These are phyloP conservation scores for Neocallimastix lanati DNA, from an alignment of 192 early-diverging fungal species.

Conservation along the genomic window DNA sequence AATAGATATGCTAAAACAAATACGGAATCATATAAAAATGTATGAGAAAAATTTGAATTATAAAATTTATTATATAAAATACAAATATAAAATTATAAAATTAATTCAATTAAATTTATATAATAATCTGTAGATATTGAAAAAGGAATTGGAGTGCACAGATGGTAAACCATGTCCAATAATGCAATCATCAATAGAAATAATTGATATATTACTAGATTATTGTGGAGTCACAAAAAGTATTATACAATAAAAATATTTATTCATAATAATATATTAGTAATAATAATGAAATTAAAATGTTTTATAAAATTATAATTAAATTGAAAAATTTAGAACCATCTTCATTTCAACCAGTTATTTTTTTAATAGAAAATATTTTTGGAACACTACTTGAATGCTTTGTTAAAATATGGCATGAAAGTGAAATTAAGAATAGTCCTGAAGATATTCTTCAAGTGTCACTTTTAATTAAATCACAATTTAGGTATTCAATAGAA, in stretches of 20 bases:
- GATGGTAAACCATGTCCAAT: constrained; percentile 28
- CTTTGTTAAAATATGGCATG: constrained; percentile 40
- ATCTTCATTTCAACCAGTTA: constrained; percentile 38
- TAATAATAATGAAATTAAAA: too few relatives aligned
- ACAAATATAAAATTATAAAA: too few relatives aligned
- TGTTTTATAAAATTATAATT: too few relatives aligned
- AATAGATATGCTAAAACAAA: constrained; percentile 25
- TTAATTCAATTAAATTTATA: too few relatives aligned
- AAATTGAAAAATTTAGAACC: constrained; percentile 14
- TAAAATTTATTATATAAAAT: too few relatives aligned
- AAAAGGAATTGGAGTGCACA: constrained; percentile 14
- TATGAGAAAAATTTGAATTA: too few relatives aligned
- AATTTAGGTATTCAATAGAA: constrained; percentile 25
- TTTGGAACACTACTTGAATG: constrained; percentile 25
- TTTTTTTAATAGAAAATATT: constrained; percentile 36
- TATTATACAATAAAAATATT: too few relatives aligned
- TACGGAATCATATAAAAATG: constrained; percentile 13
- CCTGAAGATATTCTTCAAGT: constrained; percentile 23
- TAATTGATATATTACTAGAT: constrained; percentile 43
- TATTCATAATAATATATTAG: too few relatives aligned
- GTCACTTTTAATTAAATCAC: constrained; percentile 35
- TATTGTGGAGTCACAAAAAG: constrained; percentile 45
- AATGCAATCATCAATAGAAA: constrained; percentile 36
- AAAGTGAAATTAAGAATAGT: constrained; percentile 31
- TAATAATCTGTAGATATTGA: constrained; percentile 20